Percentiles rank a stretch among this genome's conserved stretches.
Evolutionary conservation across 2,329 filamentous ascomycete species (phyloP).

Genomic region (Sordariomycetes sp.): DNA sequence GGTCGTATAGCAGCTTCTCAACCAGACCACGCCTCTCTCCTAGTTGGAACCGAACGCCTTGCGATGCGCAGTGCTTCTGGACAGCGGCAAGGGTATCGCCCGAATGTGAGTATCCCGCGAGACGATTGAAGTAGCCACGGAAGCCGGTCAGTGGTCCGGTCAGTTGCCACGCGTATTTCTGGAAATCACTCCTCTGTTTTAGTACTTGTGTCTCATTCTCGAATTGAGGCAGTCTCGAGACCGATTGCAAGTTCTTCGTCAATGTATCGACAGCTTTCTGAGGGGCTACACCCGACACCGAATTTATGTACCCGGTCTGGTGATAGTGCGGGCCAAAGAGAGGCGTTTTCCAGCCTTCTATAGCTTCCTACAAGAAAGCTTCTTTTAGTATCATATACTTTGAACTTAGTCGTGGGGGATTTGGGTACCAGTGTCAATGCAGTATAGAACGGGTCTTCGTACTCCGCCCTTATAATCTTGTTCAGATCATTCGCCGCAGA

Average conservation of each 20-base stretch:
- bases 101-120: slow-evolving; percentile 49
- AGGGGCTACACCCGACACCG: slow-evolving; percentile 34
- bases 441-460: slow-evolving; percentile 46
- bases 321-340: slow-evolving; percentile 41
- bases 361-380: slow-evolving; percentile 25
- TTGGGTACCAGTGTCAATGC: slow-evolving; percentile 35
- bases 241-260: slow-evolving; percentile 11
- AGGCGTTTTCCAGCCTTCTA: slow-evolving; percentile 36
- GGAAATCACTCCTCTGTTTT: slow-evolving; percentile 34
- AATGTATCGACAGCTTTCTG: slow-evolving; percentile 35
- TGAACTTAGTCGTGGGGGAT: not conserved
- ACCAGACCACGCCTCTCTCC: not conserved
- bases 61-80: not conserved
- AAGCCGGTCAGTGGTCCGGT: slow-evolving; percentile 37
- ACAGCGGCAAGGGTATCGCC: slow-evolving; percentile 26
- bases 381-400: no score
- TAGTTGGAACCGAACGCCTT: not conserved
- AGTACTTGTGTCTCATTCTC: slow-evolving; percentile 28
- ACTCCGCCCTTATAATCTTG: slow-evolving; percentile 51
- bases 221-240: slow-evolving; percentile 9
- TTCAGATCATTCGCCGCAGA: slow-evolving; percentile 51
- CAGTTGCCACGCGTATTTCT: slow-evolving; percentile 22
- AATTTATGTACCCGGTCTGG: slow-evolving; percentile 29
- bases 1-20: not conserved
- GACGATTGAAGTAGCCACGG: slow-evolving; percentile 49